A percentile compares a stretch with the other conserved stretches of the same genome.
phyloP scores from a whole-genome alignment of 129 eudicot genomes.

The Gnaphalium uliginosum region DNA sequence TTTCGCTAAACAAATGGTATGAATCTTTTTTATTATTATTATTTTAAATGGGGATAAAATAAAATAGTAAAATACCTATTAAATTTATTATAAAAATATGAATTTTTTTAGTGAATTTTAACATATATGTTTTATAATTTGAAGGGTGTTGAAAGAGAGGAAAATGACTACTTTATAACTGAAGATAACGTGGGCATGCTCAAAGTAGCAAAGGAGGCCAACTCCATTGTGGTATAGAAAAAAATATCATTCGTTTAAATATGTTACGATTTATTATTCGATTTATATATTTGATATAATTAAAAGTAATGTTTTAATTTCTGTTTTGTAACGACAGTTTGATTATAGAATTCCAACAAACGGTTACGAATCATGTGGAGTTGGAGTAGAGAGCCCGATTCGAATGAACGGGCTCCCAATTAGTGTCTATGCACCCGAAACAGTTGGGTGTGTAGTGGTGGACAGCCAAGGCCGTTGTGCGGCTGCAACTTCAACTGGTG shows the following conservation, averaged over 20 bases:
- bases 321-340: conserved; percentile 40
- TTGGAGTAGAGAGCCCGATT: conserved; percentile 51
- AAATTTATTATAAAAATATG: too few species aligned
- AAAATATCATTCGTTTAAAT: neutral
- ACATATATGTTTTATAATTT: neutral
- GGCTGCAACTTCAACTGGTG: conserved; percentile 95
- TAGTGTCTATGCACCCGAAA: conserved; percentile 76
- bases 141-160: conserved; percentile 80
- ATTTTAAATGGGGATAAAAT: too few species aligned
- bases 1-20: conserved; percentile 75
- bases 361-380: conserved; percentile 61
- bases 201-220: conserved; percentile 84
- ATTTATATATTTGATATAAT: neutral
- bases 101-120: neutral
- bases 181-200: conserved; percentile 84
- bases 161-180: conserved; percentile 75
- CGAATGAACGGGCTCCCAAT: conserved; percentile 87
- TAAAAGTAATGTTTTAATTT: neutral
- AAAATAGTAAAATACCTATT: too few species aligned
- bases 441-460: conserved; percentile 91
- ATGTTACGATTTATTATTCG: neutral
- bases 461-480: conserved; percentile 86
- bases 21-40: too few species aligned
- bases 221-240: conserved; percentile 65
- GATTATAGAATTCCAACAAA: conserved; percentile 72